Percentiles rank a stretch among this genome's conserved stretches.
Conservation (phyloP, 257 asterid genomes). For the Marsdenia floribunda region DNA sequence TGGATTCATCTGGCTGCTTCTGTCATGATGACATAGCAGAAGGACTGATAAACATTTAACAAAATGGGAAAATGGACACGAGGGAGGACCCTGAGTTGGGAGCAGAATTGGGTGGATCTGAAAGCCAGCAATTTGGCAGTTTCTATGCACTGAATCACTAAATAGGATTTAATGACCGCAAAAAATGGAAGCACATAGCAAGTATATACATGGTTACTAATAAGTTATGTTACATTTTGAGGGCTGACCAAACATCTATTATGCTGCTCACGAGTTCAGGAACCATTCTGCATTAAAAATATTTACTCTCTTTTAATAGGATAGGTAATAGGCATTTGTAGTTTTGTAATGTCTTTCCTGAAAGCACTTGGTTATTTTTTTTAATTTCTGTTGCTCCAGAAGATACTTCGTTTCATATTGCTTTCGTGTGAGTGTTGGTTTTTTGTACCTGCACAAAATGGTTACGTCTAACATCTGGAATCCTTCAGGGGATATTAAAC, state of each 20-base stretch:
- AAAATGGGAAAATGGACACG: not conserved
- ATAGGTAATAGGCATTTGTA: not conserved
- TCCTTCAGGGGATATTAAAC: slow-evolving; percentile 55
- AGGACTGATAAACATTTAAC: not conserved
- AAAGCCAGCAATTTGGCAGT: not conserved
- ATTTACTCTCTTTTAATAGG: not conserved
- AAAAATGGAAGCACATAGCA: not conserved
- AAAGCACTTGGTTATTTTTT: no score
- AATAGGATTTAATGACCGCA: not conserved
- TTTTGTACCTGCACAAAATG: not conserved
- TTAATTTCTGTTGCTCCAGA: not conserved
- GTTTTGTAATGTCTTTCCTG: not conserved
- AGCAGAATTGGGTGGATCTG: not conserved
- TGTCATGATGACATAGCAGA: not conserved
- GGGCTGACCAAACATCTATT: not conserved
- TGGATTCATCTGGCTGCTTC: not conserved
- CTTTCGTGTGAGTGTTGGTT: not conserved
- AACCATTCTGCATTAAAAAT: not conserved
- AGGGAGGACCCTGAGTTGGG: not conserved
- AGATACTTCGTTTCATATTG: not conserved
- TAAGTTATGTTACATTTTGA: not conserved
- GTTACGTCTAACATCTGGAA: slow-evolving; percentile 4
- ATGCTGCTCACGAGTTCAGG: not conserved
- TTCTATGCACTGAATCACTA: not conserved
- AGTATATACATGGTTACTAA: not conserved